Evolutionary conservation across 1,284 basidiomycete genomes (phyloP).

Genomic region (Marasmius fiardii): DNA sequence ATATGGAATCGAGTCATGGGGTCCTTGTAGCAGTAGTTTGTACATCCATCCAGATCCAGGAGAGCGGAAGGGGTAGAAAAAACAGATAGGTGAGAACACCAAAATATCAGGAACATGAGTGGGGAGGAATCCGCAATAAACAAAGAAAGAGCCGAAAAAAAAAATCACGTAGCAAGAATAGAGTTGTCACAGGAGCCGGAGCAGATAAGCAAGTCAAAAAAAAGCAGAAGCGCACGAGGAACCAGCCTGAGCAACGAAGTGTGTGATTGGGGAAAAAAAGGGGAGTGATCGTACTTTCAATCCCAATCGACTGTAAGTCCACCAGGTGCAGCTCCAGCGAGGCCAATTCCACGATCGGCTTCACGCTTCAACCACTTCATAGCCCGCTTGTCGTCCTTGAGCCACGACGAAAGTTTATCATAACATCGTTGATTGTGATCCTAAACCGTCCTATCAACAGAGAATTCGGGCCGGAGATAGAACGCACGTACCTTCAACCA

Average conservation of each 20-base stretch:
- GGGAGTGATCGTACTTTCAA: constrained; percentile 24
- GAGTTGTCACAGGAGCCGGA: too few species aligned
- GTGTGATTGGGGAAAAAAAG: background rate
- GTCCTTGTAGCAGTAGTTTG: background rate
- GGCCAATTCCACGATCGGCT: constrained; percentile 65
- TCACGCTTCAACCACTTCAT: constrained; percentile 80
- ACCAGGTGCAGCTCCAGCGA: constrained; percentile 54
- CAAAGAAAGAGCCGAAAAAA: background rate
- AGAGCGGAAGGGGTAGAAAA: background rate
- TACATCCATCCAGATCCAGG: background rate
- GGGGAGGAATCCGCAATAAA: background rate
- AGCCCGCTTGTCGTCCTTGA: constrained; percentile 80
- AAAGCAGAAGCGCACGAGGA: background rate
- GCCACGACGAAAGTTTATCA: constrained; percentile 66
- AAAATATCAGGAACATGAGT: background rate
- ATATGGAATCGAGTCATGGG: background rate
- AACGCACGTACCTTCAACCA: constrained; percentile 76
- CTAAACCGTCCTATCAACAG: constrained; percentile 28
- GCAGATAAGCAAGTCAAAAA: background rate
- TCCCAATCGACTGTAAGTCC: constrained; percentile 77
- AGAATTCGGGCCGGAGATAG: constrained; percentile 2
- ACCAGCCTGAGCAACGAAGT: background rate
- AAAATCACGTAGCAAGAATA: background rate
- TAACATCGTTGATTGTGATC: constrained; percentile 83
- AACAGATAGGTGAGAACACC: too few species aligned